phyloP scores from a whole-genome alignment of 441 rosid species.

The Erodium texanum region DNA sequence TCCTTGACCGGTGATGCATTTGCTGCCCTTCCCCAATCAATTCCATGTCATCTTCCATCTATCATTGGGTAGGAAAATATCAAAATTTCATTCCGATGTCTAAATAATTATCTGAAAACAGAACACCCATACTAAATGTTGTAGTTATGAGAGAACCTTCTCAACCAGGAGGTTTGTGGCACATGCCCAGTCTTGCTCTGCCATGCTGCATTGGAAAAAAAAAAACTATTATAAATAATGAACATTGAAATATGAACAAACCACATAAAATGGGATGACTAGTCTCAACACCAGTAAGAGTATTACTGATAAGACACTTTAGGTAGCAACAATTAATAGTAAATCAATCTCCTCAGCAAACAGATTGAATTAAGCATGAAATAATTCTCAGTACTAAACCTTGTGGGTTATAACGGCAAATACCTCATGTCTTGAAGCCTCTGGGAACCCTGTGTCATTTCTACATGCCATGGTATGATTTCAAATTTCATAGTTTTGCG shows the following conservation, averaged over 20 bases:
- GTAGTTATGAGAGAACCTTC: constrained; percentile 42
- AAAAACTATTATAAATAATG: background rate
- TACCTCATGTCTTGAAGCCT: constrained; percentile 49
- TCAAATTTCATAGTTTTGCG: constrained; percentile 38
- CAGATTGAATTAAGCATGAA: background rate
- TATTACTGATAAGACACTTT: no score
- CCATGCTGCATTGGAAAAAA: constrained; percentile 38
- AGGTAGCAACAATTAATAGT: background rate
- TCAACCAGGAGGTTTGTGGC: constrained; percentile 57
- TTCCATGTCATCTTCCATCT: constrained; percentile 55
- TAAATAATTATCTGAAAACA: background rate
- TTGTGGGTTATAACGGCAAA: constrained; percentile 12
- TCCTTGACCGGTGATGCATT: constrained; percentile 37
- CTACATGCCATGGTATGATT: constrained; percentile 55
- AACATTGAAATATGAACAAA: constrained; percentile 5
- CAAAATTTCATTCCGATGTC: constrained; percentile 8
- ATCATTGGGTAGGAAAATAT: constrained; percentile 19
- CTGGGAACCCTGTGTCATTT: constrained; percentile 33
- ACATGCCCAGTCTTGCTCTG: constrained; percentile 63
- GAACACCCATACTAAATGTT: background rate
- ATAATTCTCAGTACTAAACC: background rate
- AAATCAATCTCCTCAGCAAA: background rate
- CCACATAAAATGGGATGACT: background rate
- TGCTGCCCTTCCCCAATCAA: constrained; percentile 7
- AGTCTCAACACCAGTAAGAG: background rate